These are phyloP conservation scores for Ilyonectria robusta DNA, from an alignment of 2,329 filamentous ascomycete genomes.

Conservation along the genomic window DNA sequence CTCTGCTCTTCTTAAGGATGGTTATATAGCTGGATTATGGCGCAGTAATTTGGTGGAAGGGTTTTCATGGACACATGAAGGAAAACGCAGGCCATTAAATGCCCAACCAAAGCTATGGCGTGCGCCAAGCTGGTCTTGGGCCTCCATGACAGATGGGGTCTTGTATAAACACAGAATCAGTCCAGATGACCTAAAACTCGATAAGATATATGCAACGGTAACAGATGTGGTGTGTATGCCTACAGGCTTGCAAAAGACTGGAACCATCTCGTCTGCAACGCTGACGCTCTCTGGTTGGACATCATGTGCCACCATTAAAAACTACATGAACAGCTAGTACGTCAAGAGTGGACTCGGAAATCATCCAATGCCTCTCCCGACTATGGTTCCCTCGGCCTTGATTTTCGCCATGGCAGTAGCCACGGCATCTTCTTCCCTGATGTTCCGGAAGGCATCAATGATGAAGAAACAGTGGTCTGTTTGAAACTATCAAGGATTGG, in stretches of 20 bases:
- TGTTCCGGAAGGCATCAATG: slow-evolving; percentile 9
- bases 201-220: slow-evolving; percentile 16
- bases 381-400: not conserved
- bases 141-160: slow-evolving; percentile 16
- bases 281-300: slow-evolving; percentile 22
- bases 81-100: not conserved
- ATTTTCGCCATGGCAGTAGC: slow-evolving; percentile 9
- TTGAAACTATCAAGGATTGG: slow-evolving; percentile 25
- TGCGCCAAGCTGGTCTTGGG: slow-evolving; percentile 33
- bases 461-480: slow-evolving; percentile 9
- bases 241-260: slow-evolving; percentile 3
- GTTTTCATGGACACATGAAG: slow-evolving; percentile 8
- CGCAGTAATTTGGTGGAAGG: slow-evolving; percentile 24
- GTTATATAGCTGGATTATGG: slow-evolving; percentile 25
- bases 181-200: not conserved
- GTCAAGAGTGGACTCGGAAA: not conserved
- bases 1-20: slow-evolving; percentile 14
- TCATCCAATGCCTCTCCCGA: not conserved
- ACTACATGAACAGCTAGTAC: not conserved
- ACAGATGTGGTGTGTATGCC: slow-evolving; percentile 4
- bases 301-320: slow-evolving; percentile 4
- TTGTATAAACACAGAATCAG: slow-evolving; percentile 11
- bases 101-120: slow-evolving; percentile 8
- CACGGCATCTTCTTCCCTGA: slow-evolving; percentile 11
- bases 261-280: not conserved